Conservation (phyloP, 2,329 filamentous ascomycete species). For the Pseudopyricularia cyperi region DNA sequence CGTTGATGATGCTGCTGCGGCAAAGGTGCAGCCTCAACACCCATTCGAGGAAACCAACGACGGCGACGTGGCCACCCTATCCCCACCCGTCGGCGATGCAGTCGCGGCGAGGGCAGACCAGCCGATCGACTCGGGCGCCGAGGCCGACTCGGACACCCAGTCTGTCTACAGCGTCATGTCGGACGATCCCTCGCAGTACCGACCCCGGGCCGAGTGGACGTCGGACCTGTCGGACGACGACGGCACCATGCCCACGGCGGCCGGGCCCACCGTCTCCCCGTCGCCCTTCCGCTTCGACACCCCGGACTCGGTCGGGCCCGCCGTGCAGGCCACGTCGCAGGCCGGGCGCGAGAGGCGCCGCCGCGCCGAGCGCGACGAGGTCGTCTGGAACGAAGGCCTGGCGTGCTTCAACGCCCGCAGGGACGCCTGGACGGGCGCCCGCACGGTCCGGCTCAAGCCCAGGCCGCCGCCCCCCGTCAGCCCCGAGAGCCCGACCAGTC, state of each 20-base stretch:
- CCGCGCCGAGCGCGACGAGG: constrained; percentile 47
- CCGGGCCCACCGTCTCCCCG: constrained; percentile 15
- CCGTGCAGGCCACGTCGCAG: constrained; percentile 25
- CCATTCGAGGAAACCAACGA: neutral
- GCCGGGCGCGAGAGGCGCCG: constrained; percentile 43
- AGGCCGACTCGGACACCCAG: constrained; percentile 28
- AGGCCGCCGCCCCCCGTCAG: constrained; percentile 21
- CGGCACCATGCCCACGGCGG: constrained; percentile 9
- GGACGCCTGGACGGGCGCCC: constrained; percentile 76
- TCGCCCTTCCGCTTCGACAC: constrained; percentile 39
- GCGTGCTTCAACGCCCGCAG: constrained; percentile 66
- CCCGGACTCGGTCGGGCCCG: constrained; percentile 30
- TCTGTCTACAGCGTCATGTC: constrained; percentile 46
- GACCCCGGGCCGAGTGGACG: constrained; percentile 39
- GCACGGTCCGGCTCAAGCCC: constrained; percentile 39
- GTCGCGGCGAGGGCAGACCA: neutral
- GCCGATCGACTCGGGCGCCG: constrained; percentile 18
- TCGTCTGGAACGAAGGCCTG: constrained; percentile 69
- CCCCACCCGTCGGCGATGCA: neutral
- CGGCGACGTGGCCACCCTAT: neutral
- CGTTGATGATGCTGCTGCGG: neutral
- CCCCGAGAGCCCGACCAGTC: constrained; percentile 26
- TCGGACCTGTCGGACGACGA: constrained; percentile 43
- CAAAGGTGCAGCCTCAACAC: neutral
- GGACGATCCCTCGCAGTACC: constrained; percentile 37